Base-by-base conservation (phyloP, 2,329 filamentous ascomycete species). In the Coccinonectria pachysandricola region DNA sequence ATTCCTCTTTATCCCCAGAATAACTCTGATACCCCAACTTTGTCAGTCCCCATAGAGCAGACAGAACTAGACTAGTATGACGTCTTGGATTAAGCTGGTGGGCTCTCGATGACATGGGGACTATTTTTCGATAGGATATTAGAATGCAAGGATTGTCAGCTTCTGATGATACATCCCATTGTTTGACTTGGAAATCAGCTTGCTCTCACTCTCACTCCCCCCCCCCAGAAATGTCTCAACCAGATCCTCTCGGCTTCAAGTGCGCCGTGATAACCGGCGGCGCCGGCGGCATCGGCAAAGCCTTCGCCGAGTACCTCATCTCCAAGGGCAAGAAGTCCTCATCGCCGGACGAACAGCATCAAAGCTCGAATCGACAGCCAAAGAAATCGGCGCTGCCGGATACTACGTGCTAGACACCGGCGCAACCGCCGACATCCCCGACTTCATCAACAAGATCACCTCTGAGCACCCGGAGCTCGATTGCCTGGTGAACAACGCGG, bases 401-500 rank as follows among this genome's bases (percentile, higher is more conserved):
- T 75, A 71, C 39, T 72, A 71, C 33, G 56, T 61, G 0, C 41
- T 63, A 1, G 68, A 75, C 41, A 68, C 64, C 0, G 62, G 68
- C 26, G 49, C 62, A 4, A 56, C 58, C 1, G 26, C 46, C 0
- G 42, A 52, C 1, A 63, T 71, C 7, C 53, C 62, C 0, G 21
- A 26, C 0, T 71, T 73, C 34, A 49, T 65, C 27, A 30, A 56
- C 21, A 55, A 53, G 10, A 42, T 74, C 21, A 60, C 54, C 3
- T 36, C 33, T 3, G 60, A 70, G 5, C 62, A 74, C 38, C 66
- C 45, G 1, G 46, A 49, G 1, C 43, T 74, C 3, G 68, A 75
- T 47, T 74, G 68, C 36, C 43, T 75, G 1, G 52, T 75, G 42
- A 75, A 74, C 50, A 74, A 75, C 28, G 69, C 69, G 0, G 69